Evolutionary conservation across 345 rosid species (phyloP), one percentile per base, ranked within the genome.

Genomic region (Euphorbia pulcherrima): DNA sequence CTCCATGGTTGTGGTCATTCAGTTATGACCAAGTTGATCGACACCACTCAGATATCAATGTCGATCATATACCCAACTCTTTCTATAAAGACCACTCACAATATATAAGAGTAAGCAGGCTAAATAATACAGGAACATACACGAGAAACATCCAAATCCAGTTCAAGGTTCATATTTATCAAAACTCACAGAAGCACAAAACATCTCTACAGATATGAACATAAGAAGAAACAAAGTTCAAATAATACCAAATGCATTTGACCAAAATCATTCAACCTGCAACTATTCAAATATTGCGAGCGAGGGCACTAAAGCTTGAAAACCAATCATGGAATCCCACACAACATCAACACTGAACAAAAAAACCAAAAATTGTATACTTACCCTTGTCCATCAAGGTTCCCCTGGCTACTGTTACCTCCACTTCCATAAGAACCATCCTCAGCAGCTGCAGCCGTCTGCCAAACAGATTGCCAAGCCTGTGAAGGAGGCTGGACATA

Each of bases 391-490:
- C 70, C 76, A 71, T 86, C 93, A 12, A 81, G 88, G 81, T 81
- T 88, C 41, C 87, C 91, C 47, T 86, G 97, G 37, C 85, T 92
- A 23, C 77, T 78, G 81, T 81, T 85, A 29, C 82, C 89, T 29
- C 88, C 92, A 72, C 86, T 85, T 14, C 76, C 90, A 56, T 81
- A 87, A 20, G 90, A 81, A 5, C 81, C 98, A 68, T 85, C 96
- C 47, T 90, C 92, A n/a, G n/a, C n/a, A n/a, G n/a, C n/a, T n/a
- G n/a, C n/a, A 0, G 89, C 57, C n/a, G 83, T 79, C 86, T 90
- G 92, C 97, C 97, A 90, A 28, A 86, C 94, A 39, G 90, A 86
- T 78, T 93, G 96, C 98, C 98, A 93, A 7, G 96, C 90, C 83
- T 90, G 98, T 29, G 94, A 90, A 10, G 97, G 98, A 8, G 97